Evolutionary conservation across 2,329 filamentous ascomycete species (phyloP).

Genomic region (Coniochaeta ligniaria): DNA sequence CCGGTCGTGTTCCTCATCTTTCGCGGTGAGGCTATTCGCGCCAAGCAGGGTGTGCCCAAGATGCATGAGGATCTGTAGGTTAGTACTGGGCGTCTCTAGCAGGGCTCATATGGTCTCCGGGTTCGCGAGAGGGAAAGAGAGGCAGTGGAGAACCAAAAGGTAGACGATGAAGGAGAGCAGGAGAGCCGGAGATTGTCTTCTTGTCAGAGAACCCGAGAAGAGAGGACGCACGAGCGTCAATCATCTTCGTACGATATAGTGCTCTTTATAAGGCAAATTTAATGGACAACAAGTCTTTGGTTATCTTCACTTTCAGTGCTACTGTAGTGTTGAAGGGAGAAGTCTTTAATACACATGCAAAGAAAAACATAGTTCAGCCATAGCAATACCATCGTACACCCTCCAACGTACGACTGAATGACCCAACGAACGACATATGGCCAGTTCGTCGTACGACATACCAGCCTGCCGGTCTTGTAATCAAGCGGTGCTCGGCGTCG

Average conservation of each 20-base stretch:
- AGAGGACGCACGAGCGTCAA: background rate
- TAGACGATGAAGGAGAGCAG: background rate
- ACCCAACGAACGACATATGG: background rate
- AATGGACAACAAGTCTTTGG: background rate
- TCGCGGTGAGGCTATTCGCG: slow-evolving; percentile 4
- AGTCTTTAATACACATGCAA: background rate
- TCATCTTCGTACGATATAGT: background rate
- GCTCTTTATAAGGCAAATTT: background rate
- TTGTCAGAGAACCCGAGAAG: background rate
- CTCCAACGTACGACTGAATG: background rate
- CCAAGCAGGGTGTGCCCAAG: background rate
- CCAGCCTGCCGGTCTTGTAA: background rate
- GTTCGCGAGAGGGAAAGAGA: background rate
- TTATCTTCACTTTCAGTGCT: background rate
- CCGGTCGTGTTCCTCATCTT: background rate
- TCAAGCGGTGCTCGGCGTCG: background rate
- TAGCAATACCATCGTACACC: background rate
- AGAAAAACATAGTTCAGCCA: background rate
- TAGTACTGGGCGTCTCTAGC: background rate
- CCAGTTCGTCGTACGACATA: background rate
- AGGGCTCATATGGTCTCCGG: background rate
- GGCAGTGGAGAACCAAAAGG: background rate
- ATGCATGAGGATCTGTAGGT: background rate
- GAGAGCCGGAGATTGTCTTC: too few species aligned
- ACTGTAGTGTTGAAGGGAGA: background rate